Evolutionary conservation across 2,329 filamentous ascomycete species (phyloP), one percentile per base, ranked within the genome.

Genomic region (Zalaria sp.): DNA sequence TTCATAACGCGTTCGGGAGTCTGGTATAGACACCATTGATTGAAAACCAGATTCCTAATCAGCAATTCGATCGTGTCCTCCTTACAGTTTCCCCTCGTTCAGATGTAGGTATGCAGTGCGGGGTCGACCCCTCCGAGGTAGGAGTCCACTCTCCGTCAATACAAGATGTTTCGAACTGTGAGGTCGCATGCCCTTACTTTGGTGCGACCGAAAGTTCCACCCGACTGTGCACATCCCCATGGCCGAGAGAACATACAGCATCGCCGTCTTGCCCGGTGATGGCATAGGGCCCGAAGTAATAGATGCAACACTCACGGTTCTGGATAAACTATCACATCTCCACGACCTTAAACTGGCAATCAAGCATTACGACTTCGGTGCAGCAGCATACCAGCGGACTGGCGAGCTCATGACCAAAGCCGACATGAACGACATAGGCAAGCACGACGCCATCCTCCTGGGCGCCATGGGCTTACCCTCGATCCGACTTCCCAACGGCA

Each of bases 381-480:
- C 29, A 32, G 29, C 29, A 7, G 7, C 7, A 7, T 32, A 32
- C n/a, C 29, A n/a, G 7, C 7, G n/a, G 7, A 32, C 29, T 7
- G 29, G 29, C 7, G n/a, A 32, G n/a, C 71, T 70, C 50, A 60
- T 69, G 45, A 62, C 66, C 0, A 57, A 60, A 2, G 65, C 66
- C 42, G 64, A 60, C 2, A 55, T 71, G 11, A 61, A 65, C 26
- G 60, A 61, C 11, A 48, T 72, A 25, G 66, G 61, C 35, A 60
- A 61, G 34, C 65, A 61, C 44, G 65, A 70, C 48, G 66, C 67
- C 1, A 62, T 71, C 18, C 59, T 73, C 37, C 73, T 75, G 44
- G 71, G 71, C 9, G 67, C 69, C 3, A 71, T 74, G 3, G 71
- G 71, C 6, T 67, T 60, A 43, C 68, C 68, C 59, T 10, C 61